Evolutionary conservation across 2,329 filamentous ascomycete species (phyloP).

Genomic region (Diplodia scrobiculata): DNA sequence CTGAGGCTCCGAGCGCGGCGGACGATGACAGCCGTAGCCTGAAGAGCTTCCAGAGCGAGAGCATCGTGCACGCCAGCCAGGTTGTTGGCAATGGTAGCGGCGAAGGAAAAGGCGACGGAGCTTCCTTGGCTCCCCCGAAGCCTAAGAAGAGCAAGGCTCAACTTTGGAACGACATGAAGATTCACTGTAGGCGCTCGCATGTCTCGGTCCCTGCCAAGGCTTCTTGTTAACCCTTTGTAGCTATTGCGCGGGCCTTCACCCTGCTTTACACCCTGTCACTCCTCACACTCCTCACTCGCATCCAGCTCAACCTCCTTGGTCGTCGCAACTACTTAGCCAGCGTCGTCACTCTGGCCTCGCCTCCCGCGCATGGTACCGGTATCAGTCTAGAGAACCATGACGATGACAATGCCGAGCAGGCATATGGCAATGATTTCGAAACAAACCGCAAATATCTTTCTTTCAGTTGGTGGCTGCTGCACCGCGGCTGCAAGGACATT

Average conservation of each 20-base stretch:
- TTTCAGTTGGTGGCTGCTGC: slow-evolving; percentile 97
- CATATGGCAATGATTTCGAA: slow-evolving; percentile 90
- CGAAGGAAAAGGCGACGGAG: slow-evolving; percentile 48
- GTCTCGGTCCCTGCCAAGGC: background rate
- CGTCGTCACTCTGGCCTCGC: slow-evolving; percentile 85
- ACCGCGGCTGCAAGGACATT: slow-evolving; percentile 82
- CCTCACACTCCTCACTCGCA: slow-evolving; percentile 85
- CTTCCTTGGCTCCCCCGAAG: slow-evolving; percentile 47
- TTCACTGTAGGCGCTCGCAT: slow-evolving; percentile 68
- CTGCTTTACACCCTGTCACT: slow-evolving; percentile 88
- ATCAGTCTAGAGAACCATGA: slow-evolving; percentile 94
- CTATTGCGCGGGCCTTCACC: slow-evolving; percentile 87
- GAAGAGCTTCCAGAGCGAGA: slow-evolving; percentile 74
- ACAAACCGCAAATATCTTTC: slow-evolving; percentile 93
- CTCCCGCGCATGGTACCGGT: slow-evolving; percentile 65
- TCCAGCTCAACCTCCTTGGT: slow-evolving; percentile 95
- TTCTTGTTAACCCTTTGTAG: slow-evolving; percentile 50
- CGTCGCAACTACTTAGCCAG: slow-evolving; percentile 94
- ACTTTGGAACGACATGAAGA: slow-evolving; percentile 96
- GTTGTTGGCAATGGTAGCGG: slow-evolving; percentile 55
- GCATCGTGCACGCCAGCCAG: slow-evolving; percentile 82
- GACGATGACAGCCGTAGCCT: slow-evolving; percentile 83
- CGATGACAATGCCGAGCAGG: slow-evolving; percentile 78
- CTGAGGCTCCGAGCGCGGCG: slow-evolving; percentile 32
- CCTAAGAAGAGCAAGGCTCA: slow-evolving; percentile 84